A percentile compares a stretch with the other conserved stretches of the same genome.
These are phyloP conservation scores for Xenoacremonium recifei DNA, from an alignment of 2,329 filamentous ascomycete species.

Conservation along the genomic window DNA sequence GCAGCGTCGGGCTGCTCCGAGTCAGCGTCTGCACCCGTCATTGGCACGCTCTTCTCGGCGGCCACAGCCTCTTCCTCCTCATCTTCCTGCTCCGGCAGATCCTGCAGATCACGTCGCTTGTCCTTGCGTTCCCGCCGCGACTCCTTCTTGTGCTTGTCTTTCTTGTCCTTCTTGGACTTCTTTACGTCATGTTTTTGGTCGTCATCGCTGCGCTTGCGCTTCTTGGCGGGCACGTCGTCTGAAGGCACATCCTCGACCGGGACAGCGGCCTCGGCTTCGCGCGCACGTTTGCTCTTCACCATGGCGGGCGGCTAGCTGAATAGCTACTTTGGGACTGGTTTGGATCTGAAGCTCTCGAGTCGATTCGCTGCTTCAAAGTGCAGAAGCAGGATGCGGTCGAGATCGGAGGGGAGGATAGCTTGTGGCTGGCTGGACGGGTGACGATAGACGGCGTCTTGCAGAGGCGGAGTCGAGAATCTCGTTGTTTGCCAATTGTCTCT, in stretches of 20 bases:
- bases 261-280: slow-evolving; percentile 31
- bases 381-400: slow-evolving; percentile 3
- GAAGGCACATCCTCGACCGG: slow-evolving; percentile 19
- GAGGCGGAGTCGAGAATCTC: too few species aligned
- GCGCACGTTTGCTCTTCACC: slow-evolving; percentile 41
- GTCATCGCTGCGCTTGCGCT: slow-evolving; percentile 36
- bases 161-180: slow-evolving; percentile 31
- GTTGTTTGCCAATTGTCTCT: too few species aligned
- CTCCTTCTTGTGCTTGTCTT: slow-evolving; percentile 32
- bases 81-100: slow-evolving; percentile 33
- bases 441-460: too few species aligned
- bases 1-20: slow-evolving; percentile 11
- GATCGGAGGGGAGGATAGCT: too few species aligned
- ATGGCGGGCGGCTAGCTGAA: too few species aligned
- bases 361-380: too few species aligned
- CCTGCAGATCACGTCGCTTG: slow-evolving; percentile 37
- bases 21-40: slow-evolving; percentile 24
- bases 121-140: slow-evolving; percentile 41
- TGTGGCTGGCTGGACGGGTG: too few species aligned
- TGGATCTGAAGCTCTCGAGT: too few species aligned
- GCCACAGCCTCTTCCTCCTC: slow-evolving; percentile 19
- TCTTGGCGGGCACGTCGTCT: slow-evolving; percentile 29
- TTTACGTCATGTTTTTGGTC: slow-evolving; percentile 23
- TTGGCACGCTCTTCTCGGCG: slow-evolving; percentile 17
- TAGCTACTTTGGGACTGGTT: too few species aligned